Percentiles rank a stretch among this genome's conserved stretches.
These are phyloP conservation scores for Colletotrichum sp. DNA, from an alignment of 2,329 filamentous ascomycete genomes.

Conservation along the genomic window DNA sequence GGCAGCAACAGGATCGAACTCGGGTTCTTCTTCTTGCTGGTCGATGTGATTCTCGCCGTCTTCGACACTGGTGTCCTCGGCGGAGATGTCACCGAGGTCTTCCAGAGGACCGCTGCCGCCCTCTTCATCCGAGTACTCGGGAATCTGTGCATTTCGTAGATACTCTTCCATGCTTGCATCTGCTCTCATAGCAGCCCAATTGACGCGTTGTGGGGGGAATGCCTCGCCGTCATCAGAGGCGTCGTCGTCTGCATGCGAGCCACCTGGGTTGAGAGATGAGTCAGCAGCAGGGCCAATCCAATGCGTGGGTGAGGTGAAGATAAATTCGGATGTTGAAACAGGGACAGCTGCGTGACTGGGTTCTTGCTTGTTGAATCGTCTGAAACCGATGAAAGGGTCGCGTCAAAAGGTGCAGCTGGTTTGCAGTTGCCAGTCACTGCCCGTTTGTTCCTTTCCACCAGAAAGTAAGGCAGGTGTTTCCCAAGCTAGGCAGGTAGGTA, in stretches of 20 bases:
- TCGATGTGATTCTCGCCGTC: constrained; percentile 30
- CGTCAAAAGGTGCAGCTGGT: neutral
- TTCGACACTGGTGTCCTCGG: constrained; percentile 33
- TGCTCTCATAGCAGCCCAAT: constrained; percentile 21
- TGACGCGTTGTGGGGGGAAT: constrained; percentile 15
- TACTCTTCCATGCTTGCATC: constrained; percentile 18
- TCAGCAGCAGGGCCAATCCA: constrained; percentile 2
- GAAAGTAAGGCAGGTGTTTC: neutral
- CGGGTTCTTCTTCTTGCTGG: constrained; percentile 35
- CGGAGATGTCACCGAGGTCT: constrained; percentile 21
- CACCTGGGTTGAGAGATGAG: constrained; percentile 1
- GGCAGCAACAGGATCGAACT: constrained; percentile 58
- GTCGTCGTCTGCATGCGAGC: constrained; percentile 14
- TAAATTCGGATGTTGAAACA: constrained; percentile 1
- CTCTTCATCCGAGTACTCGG: constrained; percentile 19
- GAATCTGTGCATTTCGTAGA: constrained; percentile 9
- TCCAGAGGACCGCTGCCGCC: constrained; percentile 6
- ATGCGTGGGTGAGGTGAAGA: neutral
- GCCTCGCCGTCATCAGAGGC: constrained; percentile 16
- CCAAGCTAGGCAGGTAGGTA: neutral
- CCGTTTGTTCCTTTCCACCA: neutral
- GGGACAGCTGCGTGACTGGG: neutral
- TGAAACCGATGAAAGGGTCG: neutral
- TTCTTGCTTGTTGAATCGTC: constrained; percentile 3
- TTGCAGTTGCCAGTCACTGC: neutral